Conservation (phyloP, 257 asterid genomes). For the Gentiana straminea region DNA sequence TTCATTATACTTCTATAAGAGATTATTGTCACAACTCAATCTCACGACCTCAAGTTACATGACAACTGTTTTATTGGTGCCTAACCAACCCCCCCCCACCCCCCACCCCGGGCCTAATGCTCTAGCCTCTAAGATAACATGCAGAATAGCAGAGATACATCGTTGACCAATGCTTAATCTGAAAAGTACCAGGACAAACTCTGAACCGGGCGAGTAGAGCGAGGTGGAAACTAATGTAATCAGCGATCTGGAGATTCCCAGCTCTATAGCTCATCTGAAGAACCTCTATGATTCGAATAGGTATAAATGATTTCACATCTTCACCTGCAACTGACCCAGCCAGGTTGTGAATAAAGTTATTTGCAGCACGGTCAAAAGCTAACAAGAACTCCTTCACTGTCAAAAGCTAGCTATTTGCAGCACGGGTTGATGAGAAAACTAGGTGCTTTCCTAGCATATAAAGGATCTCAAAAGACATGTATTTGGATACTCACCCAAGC, state of each 20-base stretch:
- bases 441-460: constrained; percentile 4
- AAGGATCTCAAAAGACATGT: neutral
- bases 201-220: constrained; percentile 66
- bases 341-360: neutral
- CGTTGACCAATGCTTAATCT: neutral
- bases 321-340: constrained; percentile 38
- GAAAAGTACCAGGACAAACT: constrained; percentile 57
- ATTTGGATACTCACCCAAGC: constrained; percentile 59
- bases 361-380: neutral
- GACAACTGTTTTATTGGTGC: no score
- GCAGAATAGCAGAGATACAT: constrained; percentile 6
- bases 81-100: no score
- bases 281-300: constrained; percentile 58
- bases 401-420: neutral
- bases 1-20: no score
- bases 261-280: constrained; percentile 62
- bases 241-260: constrained; percentile 66
- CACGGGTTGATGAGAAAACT: neutral
- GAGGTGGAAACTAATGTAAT: constrained; percentile 66
- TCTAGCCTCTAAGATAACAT: neutral
- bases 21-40: no score
- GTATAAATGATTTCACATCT: constrained; percentile 35
- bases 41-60: no score
- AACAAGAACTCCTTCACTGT: neutral
- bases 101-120: no score